Evolutionary conservation across 2,329 filamentous ascomycete species (phyloP), one percentile per base, ranked within the genome.

Genomic region (Cordyceps javanica): DNA sequence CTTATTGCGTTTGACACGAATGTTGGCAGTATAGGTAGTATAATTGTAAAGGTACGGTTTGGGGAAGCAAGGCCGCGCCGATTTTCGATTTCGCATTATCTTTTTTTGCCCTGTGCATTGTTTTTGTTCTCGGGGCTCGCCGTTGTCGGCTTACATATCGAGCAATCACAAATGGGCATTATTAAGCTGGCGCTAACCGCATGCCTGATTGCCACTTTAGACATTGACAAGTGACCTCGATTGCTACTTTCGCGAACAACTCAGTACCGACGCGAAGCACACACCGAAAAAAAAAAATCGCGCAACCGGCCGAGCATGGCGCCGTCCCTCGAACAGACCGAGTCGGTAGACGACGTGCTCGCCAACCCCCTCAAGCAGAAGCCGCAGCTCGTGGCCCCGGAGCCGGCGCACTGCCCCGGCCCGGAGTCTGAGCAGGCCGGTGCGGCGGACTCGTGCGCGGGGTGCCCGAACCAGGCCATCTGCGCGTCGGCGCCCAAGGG

Each of bases 391-490:
- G 89, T 97, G 62, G 94, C 94, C 21, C 93, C 94, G 41, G 92
- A 97, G 70, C 93, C 93, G 76, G 91, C 97, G 73, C 92, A 97
- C 77, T 99, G 94, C 68, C 93, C 93, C 3, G 94, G 94, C 0
- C 94, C 90, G 4, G 89, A 93, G 68, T 91, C 88, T 14, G 79
- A 90, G 63, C 75, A 82, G 63, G 86, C 86, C 57, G 86, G 86
- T 61, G 79, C 79, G 60, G 83, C 83, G 53, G 92, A 96, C 73
- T 91, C 91, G 44, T 99, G 94, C 77, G 90, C 88, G 49, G 92
- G 92, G 55, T 99, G 94, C 69, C 94, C 94, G 1, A 99, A 99
- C 77, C 92, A 99, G 76, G 79, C 85, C 49, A 96, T 99, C 66
- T 99, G 94, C 77, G 92, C 93, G 19, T 90, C 92, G 1, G 89